A percentile compares a stretch with the other conserved stretches of the same genome.
These are phyloP conservation scores for Periconia digitata DNA, from an alignment of 2,329 filamentous ascomycete genomes.

Conservation along the genomic window DNA sequence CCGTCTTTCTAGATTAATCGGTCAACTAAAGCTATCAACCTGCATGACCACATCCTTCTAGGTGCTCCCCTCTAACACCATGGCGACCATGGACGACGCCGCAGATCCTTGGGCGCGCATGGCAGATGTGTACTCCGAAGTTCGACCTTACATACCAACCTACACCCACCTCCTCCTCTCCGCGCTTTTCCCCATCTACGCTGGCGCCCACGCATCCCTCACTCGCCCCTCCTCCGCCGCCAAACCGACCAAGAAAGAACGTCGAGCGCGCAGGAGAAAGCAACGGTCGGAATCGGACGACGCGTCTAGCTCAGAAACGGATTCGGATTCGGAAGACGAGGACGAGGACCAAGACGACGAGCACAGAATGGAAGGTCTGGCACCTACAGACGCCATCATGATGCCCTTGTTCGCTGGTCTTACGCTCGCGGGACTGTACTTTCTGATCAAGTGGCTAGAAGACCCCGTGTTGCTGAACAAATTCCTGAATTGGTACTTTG, in stretches of 20 bases:
- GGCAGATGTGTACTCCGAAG: conserved; percentile 48
- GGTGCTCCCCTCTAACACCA: neutral
- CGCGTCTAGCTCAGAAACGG: neutral
- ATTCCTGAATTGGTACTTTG: conserved; percentile 82
- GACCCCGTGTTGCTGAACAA: conserved; percentile 81
- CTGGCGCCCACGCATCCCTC: conserved; percentile 82
- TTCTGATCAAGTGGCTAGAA: conserved; percentile 84
- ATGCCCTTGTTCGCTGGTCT: conserved; percentile 77
- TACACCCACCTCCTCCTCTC: conserved; percentile 66
- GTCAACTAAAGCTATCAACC: neutral
- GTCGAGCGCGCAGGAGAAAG: conserved; percentile 15
- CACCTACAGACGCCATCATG: conserved; percentile 77
- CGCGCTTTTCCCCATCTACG: conserved; percentile 79
- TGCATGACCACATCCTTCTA: neutral
- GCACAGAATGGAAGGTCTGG: conserved; percentile 67
- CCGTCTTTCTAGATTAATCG: neutral
- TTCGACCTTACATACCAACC: conserved; percentile 52
- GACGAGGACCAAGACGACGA: conserved; percentile 55
- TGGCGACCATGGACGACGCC: conserved; percentile 34
- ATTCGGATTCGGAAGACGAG: conserved; percentile 42
- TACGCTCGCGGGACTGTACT: conserved; percentile 76
- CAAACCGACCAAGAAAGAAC: conserved; percentile 57
- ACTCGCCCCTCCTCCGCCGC: conserved; percentile 79
- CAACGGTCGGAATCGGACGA: conserved; percentile 45
- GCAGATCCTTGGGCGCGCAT: conserved; percentile 28